Evolutionary conservation across 495 filamentous ascomycete genomes (phyloP).

Genomic region (Hypoxylon crocopeplum): DNA sequence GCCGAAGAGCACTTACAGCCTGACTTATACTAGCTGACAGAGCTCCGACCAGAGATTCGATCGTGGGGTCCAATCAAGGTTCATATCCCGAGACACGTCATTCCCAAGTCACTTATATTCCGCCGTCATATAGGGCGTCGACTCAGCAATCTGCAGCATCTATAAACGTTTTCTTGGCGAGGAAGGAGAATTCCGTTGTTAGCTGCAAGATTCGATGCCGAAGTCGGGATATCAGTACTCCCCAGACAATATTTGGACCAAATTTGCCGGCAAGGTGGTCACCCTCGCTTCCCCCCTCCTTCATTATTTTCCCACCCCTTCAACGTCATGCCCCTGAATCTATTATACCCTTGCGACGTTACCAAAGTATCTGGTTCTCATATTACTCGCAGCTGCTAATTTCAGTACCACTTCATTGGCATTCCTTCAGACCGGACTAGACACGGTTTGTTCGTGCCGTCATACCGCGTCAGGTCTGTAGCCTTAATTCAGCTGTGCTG

Average conservation of each 20-base stretch:
- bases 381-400: not conserved
- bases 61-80: conserved; percentile 16
- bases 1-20: conserved; percentile 10
- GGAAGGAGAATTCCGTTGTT: not conserved
- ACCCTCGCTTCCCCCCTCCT: conserved; percentile 3
- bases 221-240: conserved; percentile 23
- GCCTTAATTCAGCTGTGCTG: conserved; percentile 12
- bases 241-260: conserved; percentile 3
- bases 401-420: not conserved
- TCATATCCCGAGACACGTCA: conserved; percentile 3
- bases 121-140: conserved; percentile 21
- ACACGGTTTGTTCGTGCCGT: conserved; percentile 25
- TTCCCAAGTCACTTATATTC: conserved; percentile 9
- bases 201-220: conserved; percentile 12
- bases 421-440: conserved; percentile 6
- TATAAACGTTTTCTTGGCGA: not conserved
- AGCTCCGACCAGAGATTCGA: not conserved
- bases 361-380: not conserved
- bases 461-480: conserved; percentile 19
- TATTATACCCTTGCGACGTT: conserved; percentile 12
- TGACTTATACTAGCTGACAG: not conserved
- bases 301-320: not conserved
- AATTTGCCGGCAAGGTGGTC: conserved; percentile 32
- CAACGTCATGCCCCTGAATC: conserved; percentile 15
- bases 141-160: conserved; percentile 4